A percentile compares a stretch with the other conserved stretches of the same genome.
Evolutionary conservation across 2,329 filamentous ascomycete species (phyloP).

Genomic region (Cercospora zeae-maydis): DNA sequence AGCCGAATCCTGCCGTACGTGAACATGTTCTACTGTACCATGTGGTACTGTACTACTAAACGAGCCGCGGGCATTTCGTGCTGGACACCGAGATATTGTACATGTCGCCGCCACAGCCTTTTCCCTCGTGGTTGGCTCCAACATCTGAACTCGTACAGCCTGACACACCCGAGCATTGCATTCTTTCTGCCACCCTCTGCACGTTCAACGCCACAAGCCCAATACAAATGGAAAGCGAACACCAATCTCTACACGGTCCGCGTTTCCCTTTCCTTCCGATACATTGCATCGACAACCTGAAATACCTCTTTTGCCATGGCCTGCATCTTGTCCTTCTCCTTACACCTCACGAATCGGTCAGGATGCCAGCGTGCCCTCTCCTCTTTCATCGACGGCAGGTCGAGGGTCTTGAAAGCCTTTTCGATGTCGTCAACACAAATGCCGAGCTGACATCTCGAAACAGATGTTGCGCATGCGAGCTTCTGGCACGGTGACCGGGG

Average conservation of each 20-base stretch:
- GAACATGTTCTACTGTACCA: no score
- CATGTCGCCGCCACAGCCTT: not conserved
- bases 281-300: constrained; percentile 16
- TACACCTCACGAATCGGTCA: constrained; percentile 7
- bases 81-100: not conserved
- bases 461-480: not conserved
- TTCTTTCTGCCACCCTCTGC: not conserved
- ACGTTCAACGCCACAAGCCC: not conserved
- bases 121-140: not conserved
- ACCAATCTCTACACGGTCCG: not conserved
- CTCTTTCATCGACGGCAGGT: constrained; percentile 2
- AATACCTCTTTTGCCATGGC: constrained; percentile 21
- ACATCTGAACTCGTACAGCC: no score
- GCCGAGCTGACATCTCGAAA: not conserved
- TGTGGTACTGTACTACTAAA: no score
- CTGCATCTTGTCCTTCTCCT: constrained; percentile 8
- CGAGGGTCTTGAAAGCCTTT: not conserved
- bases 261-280: not conserved
- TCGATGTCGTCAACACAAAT: constrained; percentile 11
- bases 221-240: not conserved
- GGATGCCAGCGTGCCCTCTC: constrained; percentile 14
- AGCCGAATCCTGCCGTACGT: no score
- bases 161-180: not conserved
- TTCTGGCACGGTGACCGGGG: constrained; percentile 5
- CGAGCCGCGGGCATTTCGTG: not conserved